Percentiles rank a stretch among this genome's conserved stretches.
phyloP scores from a whole-genome alignment of 1,284 basidiomycete species.

The Trichosporon sp. region DNA sequence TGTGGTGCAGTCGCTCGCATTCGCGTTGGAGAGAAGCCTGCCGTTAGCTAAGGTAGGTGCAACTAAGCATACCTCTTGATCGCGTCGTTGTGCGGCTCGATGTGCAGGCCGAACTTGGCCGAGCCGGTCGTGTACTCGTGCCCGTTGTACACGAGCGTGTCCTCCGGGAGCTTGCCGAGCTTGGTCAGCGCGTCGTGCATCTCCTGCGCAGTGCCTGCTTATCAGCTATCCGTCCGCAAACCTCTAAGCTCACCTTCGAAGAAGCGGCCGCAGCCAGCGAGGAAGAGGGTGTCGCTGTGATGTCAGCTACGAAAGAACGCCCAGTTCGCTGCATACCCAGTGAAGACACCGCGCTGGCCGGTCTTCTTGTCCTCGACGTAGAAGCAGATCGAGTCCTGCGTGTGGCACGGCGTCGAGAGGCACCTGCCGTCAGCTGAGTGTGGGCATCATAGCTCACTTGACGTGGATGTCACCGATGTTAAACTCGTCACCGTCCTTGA shows the following conservation, averaged over 20 bases:
- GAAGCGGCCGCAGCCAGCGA: slow-evolving; percentile 92
- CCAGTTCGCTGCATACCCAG: slow-evolving; percentile 56
- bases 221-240: not conserved
- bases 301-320: slow-evolving; percentile 1
- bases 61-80: slow-evolving; percentile 34
- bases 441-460: slow-evolving; percentile 52
- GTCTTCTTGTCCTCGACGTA: slow-evolving; percentile 64
- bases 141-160: slow-evolving; percentile 81
- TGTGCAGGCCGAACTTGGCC: slow-evolving; percentile 43
- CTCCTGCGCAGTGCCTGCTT: slow-evolving; percentile 66
- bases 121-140: slow-evolving; percentile 84
- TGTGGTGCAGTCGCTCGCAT: slow-evolving; percentile 43
- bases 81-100: slow-evolving; percentile 45
- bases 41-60: not conserved
- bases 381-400: slow-evolving; percentile 93
- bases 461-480: slow-evolving; percentile 68
- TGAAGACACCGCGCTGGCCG: slow-evolving; percentile 72
- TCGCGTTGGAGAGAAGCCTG: slow-evolving; percentile 37
- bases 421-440: slow-evolving; percentile 54
- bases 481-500: slow-evolving; percentile 74
- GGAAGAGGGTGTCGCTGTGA: slow-evolving; percentile 80
- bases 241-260: slow-evolving; percentile 59
- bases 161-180: slow-evolving; percentile 68
- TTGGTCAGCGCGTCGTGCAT: slow-evolving; percentile 79
- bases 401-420: slow-evolving; percentile 90